Base-by-base conservation (phyloP, 495 filamentous ascomycete genomes). In the Penicillium angulare region DNA sequence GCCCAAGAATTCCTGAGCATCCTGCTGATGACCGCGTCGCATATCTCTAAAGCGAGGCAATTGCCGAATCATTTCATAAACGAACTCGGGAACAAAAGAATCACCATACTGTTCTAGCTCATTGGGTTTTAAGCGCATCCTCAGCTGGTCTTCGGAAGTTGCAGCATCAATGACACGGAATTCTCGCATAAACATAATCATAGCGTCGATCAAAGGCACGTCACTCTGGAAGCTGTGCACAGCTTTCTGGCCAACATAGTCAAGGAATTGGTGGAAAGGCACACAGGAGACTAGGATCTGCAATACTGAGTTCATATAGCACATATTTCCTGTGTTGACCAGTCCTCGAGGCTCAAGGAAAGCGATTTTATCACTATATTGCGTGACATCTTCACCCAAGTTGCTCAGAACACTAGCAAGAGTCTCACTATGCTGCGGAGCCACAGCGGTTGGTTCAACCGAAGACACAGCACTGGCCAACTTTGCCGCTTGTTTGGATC, bases 251-350 rank as follows among this genome's bases (percentile, higher is more conserved):
- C 87, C 83, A 45, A 96, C 81, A 64, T 88, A 85, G 62, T 97
- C 91, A 47, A 98, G 71, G 63, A 97, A 97, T 54, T 88, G 82
- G 65, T 95, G 96, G 67, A 98, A 97, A 15, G 93, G 95, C 56
- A 87, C 79, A 68, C 92, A 97, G 50, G 88, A 96, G 50, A 96
- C 78, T 49, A 98, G 76, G 61, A 93, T 87, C 84, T 98, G 93
- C 43, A 98, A 75, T 64, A 97, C 93, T 38, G 93, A 96, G 75
- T 97, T 98, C 95, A 98, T 97, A 75, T 97, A 98, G 72, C 93
- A 98, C 91, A 97, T 93, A 63, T 98, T 98, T 7, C 93, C 93
- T 36, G 92, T 95, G 68, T 98, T 98, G 38, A 96, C 86, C 58
- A 98, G 80, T 4, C 93, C 93, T 42, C 95, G 79, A n/a, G 93